A percentile compares a stretch with the other conserved stretches of the same genome.
These are phyloP conservation scores for Ambrosia hybrid DNA, from an alignment of 140 eudicot species.

Conservation along the genomic window DNA sequence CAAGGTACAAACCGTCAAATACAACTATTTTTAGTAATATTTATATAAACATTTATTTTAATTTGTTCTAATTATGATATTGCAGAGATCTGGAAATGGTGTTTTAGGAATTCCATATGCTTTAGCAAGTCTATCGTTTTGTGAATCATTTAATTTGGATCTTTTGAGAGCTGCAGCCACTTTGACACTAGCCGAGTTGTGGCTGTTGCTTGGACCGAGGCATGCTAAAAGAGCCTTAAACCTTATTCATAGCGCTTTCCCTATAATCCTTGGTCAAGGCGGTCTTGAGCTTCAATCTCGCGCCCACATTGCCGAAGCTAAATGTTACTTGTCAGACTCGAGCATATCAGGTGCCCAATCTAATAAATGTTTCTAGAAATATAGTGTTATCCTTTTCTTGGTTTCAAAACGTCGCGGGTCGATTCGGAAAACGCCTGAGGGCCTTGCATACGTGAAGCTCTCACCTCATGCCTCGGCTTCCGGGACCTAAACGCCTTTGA, in stretches of 20 bases:
- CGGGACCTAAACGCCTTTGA: no score
- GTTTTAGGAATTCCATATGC: constrained; percentile 94
- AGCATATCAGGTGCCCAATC: constrained; percentile 60
- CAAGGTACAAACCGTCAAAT: constrained; percentile 48
- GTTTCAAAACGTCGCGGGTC: background rate
- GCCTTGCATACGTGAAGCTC: background rate
- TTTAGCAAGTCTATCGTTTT: constrained; percentile 88
- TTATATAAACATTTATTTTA: background rate
- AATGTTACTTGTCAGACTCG: constrained; percentile 81
- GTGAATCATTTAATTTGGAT: constrained; percentile 87
- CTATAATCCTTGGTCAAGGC: constrained; percentile 92
- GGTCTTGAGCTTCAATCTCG: constrained; percentile 91
- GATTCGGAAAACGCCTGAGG: no score
- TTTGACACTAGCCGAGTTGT: constrained; percentile 81
- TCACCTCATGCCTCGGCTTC: background rate
- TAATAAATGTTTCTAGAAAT: background rate
- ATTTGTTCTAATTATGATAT: background rate
- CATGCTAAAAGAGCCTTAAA: constrained; percentile 83
- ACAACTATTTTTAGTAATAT: background rate
- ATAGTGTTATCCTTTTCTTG: background rate
- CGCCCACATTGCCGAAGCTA: constrained; percentile 81
- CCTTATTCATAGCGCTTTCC: constrained; percentile 83
- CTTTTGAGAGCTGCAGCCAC: constrained; percentile 91
- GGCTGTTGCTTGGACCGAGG: constrained; percentile 82
- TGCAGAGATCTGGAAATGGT: constrained; percentile 91